Percentiles rank a stretch among this genome's conserved stretches.
Evolutionary conservation across 768 basidiomycete species (phyloP).

Genomic region (Mycena sanguinolenta): DNA sequence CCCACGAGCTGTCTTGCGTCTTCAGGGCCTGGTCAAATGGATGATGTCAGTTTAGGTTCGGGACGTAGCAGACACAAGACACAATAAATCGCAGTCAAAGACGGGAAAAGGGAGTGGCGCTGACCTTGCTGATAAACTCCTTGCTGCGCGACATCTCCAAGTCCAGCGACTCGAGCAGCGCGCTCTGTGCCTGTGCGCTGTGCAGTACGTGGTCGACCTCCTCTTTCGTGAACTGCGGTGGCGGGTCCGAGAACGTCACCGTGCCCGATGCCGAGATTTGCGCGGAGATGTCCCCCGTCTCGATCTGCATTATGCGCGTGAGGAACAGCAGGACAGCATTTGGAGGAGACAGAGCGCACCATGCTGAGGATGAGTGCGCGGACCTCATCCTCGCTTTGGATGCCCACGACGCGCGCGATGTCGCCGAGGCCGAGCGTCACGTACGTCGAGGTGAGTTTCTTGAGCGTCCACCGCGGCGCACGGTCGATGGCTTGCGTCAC

Average conservation of each 20-base stretch:
- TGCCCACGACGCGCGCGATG: conserved; percentile 70
- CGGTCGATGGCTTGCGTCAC: conserved; percentile 74
- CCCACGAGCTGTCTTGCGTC: conserved; percentile 31
- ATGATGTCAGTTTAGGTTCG: neutral
- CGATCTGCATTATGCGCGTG: conserved; percentile 63
- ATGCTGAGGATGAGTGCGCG: conserved; percentile 76
- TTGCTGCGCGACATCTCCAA: conserved; percentile 71
- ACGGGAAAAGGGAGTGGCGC: conserved; percentile 25
- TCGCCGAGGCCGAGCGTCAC: conserved; percentile 81
- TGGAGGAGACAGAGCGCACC: conserved; percentile 59
- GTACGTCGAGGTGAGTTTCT: conserved; percentile 86
- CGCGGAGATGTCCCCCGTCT: conserved; percentile 77
- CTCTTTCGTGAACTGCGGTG: conserved; percentile 67
- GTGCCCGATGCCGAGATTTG: conserved; percentile 76
- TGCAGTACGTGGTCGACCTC: conserved; percentile 73
- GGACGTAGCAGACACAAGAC: neutral
- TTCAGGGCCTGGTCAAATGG: conserved; percentile 35
- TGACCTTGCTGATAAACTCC: conserved; percentile 82
- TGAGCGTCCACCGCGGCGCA: conserved; percentile 83
- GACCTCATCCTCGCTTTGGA: conserved; percentile 67
- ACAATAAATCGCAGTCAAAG: no score
- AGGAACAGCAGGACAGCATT: no score
- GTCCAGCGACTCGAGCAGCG: conserved; percentile 63
- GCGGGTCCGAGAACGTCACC: conserved; percentile 80
- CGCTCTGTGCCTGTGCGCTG: conserved; percentile 68